phyloP scores from a whole-genome alignment of 1,284 basidiomycete genomes.

The Microbotryum lychnidis-dioicae region DNA sequence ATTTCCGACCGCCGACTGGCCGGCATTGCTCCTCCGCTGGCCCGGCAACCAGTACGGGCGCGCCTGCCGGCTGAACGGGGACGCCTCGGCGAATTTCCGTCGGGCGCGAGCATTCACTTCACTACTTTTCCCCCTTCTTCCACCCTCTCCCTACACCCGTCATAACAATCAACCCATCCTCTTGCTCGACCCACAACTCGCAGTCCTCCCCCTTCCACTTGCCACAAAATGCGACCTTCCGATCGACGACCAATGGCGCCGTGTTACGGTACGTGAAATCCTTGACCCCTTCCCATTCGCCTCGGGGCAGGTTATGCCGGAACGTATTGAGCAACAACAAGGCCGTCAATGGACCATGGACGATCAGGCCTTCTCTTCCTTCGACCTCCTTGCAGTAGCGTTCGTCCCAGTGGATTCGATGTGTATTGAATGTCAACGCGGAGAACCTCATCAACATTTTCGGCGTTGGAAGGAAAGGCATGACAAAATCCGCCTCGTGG shows the following conservation, averaged over 20 bases:
- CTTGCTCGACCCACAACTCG: slow-evolving; percentile 9
- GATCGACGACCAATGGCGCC: slow-evolving; percentile 1
- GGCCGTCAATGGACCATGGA: slow-evolving; percentile 10
- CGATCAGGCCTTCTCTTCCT: slow-evolving; percentile 25
- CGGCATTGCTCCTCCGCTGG: no score
- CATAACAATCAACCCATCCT: slow-evolving; percentile 2
- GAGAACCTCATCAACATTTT: slow-evolving; percentile 32
- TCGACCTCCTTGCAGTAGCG: slow-evolving; percentile 35
- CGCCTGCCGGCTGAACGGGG: no score
- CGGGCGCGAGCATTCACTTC: no score
- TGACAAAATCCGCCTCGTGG: background rate
- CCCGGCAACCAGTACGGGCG: no score
- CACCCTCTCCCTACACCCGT: background rate
- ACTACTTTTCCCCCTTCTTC: no score
- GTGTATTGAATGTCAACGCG: slow-evolving; percentile 37
- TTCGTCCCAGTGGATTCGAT: slow-evolving; percentile 36
- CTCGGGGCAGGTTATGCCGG: background rate
- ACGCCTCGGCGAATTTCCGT: no score
- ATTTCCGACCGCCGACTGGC: no score
- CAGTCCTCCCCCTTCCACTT: slow-evolving; percentile 2
- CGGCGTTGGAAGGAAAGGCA: background rate
- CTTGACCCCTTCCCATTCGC: background rate
- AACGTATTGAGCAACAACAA: slow-evolving; percentile 8
- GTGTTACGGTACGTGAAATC: slow-evolving; percentile 3
- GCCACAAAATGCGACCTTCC: background rate